phyloP scores from a whole-genome alignment of 2,329 filamentous ascomycete genomes.

The Diaporthe citrichinensis region DNA sequence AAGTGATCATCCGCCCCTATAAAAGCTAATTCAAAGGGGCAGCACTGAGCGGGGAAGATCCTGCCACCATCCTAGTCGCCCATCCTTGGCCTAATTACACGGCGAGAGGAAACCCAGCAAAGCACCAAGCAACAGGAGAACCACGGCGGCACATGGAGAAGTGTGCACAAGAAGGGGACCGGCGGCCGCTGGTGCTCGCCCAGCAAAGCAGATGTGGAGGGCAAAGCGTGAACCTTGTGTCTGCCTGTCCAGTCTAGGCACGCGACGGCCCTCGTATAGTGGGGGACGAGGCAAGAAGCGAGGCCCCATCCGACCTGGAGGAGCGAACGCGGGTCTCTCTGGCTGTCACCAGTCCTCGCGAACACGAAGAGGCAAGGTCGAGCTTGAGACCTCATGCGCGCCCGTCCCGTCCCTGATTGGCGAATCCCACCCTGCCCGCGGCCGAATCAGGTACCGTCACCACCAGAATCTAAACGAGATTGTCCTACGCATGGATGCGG shows the following conservation, averaged over 20 bases:
- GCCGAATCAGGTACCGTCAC: slow-evolving; percentile 36
- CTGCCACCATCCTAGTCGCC: slow-evolving; percentile 7
- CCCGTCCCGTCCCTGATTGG: slow-evolving; percentile 7
- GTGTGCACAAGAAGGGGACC: background rate
- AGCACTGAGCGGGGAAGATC: slow-evolving; percentile 19
- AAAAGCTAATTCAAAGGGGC: slow-evolving; percentile 30
- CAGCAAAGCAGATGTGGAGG: background rate
- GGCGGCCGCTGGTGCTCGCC: background rate
- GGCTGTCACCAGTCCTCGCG: slow-evolving; percentile 7
- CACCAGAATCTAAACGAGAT: slow-evolving; percentile 34
- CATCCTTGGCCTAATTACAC: slow-evolving; percentile 34
- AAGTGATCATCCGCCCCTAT: slow-evolving; percentile 26
- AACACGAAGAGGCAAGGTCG: slow-evolving; percentile 20
- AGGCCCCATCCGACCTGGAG: background rate
- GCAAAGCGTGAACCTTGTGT: slow-evolving; percentile 1
- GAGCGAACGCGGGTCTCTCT: slow-evolving; percentile 1
- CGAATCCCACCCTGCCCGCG: slow-evolving; percentile 3
- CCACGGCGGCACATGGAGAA: background rate
- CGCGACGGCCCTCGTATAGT: slow-evolving; percentile 15
- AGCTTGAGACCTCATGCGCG: background rate
- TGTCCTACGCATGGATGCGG: slow-evolving; percentile 14
- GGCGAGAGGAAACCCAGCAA: background rate
- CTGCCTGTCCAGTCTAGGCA: background rate
- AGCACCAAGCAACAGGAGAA: background rate
- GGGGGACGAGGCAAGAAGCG: background rate